Base-by-base conservation (phyloP, 371 early-diverging fungal genomes). In the Sporodiniella umbellata region DNA sequence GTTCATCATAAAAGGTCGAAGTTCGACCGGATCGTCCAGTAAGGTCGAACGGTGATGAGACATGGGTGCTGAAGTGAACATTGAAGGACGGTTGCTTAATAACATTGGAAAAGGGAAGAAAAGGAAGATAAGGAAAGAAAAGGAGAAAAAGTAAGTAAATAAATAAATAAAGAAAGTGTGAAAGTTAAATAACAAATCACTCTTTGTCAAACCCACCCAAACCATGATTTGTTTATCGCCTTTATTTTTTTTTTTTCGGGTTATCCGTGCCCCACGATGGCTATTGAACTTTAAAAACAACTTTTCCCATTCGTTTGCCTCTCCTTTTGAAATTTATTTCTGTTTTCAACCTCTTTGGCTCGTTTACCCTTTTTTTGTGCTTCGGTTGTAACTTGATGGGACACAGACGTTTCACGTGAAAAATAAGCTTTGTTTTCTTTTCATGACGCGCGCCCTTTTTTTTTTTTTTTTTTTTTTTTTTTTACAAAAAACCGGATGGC, bases 1-100 rank as follows among this genome's bases (percentile, higher is more conserved):
- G 53, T 53, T 48, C 35, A 51, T 54, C 44, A 54, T 47, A 19
- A 57, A 45, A 25, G 62, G 54, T 51, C 49, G 47, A 24, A 58
- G 42, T 43, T 58, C 58, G 37, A 42, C 53, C 35, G 22, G 19
- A 47, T 26, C 48, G 38, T 30, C 33, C 22, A 33, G 49, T 12
- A 38, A 17, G 30, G 28, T 44, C 53, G 45, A 47, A 48, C 52
- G 56, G 43, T 43, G 54, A 40, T 37, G 42, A 24, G 59, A 39
- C 21, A 47, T 38, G 14, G 61, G 56, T 30, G 56, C 43, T 21
- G 61, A 57, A 35, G 52, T n/a, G n/a, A n/a, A 52, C 22, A 52
- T 22, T 40, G 58, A 45, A 28, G 17, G 40, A 6, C 31, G 40
- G 21, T 47, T 33, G 21, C 19, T 19, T 31, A 31, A 30, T 18